Conservation (phyloP, 2,329 filamentous ascomycete genomes). For the Alternaria gaisen region DNA sequence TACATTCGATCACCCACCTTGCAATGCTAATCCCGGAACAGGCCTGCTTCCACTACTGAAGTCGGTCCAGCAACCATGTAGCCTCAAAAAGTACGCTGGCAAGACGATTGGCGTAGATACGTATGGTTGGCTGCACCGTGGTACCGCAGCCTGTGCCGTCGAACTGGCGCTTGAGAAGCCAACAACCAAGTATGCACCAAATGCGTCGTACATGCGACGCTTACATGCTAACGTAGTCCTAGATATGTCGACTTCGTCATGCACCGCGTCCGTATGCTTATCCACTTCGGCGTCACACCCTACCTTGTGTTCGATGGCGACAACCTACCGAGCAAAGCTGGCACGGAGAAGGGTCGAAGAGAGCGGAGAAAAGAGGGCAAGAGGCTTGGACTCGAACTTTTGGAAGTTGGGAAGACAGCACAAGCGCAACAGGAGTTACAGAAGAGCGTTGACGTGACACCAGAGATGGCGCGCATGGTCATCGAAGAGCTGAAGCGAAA, state of each 20-base stretch:
- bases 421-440: constrained; percentile 89
- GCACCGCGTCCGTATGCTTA: constrained; percentile 90
- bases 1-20: constrained; percentile 29
- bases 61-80: constrained; percentile 90
- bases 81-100: constrained; percentile 85
- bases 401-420: constrained; percentile 80
- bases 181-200: constrained; percentile 75
- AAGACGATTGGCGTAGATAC: constrained; percentile 94
- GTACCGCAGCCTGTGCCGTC: constrained; percentile 86
- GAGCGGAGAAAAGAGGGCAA: constrained; percentile 79
- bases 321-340: constrained; percentile 90
- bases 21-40: constrained; percentile 50
- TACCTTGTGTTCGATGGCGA: constrained; percentile 98
- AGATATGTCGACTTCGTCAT: constrained; percentile 92
- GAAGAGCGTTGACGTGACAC: constrained; percentile 94
- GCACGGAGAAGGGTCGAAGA: constrained; percentile 81
- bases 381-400: constrained; percentile 76
- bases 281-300: constrained; percentile 91
- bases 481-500: constrained; percentile 90
- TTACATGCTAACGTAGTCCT: constrained; percentile 21
- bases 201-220: neutral
- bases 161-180: constrained; percentile 89
- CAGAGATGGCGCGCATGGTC: constrained; percentile 89
- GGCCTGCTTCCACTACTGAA: constrained; percentile 91
- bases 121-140: constrained; percentile 98